Evolutionary conservation across 257 asterid genomes (phyloP), one percentile per base, ranked within the genome.

Genomic region (Solanum gandarillasii): DNA sequence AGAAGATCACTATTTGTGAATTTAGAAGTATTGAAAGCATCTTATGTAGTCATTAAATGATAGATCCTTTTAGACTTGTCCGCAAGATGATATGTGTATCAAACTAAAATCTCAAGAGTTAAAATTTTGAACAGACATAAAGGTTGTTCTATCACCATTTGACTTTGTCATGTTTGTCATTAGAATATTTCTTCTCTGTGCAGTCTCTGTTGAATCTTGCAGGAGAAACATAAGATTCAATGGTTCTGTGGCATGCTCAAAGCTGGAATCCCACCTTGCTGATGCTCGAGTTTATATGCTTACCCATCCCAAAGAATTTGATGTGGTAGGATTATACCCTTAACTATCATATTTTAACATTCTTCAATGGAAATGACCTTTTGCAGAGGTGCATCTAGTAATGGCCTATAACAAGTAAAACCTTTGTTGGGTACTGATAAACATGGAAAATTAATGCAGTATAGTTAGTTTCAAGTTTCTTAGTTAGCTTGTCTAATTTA

Each of bases 241-340:
- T 90, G 99, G 99, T 84, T 94, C 97, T 14, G 92, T 92, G 87
- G 98, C 97, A 89, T 88, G 94, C 86, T 91, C 95, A 12, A 97
- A 97, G 94, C 98, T 97, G 94, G 98, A 97, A 90, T 95, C 98
- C 4, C 92, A 92, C 87, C 95, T 93, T 88, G 94, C 91, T 81
- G 99, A 97, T 87, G 99, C 99, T 39, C 93, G 98, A 88, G 96
- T 97, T 65, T 94, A 95, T 92, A 95, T 97, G 98, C 98, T 95
- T 87, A 93, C 95, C 60, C 98, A 97, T 91, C 96, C 99, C 39
- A 97, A 97, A 88, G 98, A 97, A 91, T 97, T 95, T 90, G 99
- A 97, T 70, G 93, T 94, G 98, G 99, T 97, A 95, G 73, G 93
- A 85, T 84, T 70, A 39, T 85, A 85, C 67, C 23, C 38, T 73